Percentiles rank a stretch among this genome's conserved stretches.
These are phyloP conservation scores for Sordariomycetes sp. DNA, from an alignment of 2,329 filamentous ascomycete genomes.

Conservation along the genomic window DNA sequence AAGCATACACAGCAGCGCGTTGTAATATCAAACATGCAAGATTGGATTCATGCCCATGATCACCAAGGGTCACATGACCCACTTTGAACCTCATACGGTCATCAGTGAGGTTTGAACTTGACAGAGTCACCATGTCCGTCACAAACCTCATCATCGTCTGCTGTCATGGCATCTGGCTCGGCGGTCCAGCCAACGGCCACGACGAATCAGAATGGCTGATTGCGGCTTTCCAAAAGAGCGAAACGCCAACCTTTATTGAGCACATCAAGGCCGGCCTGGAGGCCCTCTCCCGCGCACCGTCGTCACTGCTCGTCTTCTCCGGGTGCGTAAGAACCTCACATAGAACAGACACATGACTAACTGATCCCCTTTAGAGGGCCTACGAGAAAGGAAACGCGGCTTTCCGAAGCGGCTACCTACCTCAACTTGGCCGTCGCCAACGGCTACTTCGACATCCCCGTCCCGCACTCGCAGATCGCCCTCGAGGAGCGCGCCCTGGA, in stretches of 20 bases:
- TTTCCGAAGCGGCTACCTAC: conserved; percentile 58
- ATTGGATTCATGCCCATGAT: not conserved
- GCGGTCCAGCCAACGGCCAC: conserved; percentile 40
- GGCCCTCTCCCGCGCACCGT: conserved; percentile 32
- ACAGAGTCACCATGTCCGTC: conserved; percentile 17
- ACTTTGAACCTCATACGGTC: no score
- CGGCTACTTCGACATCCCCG: conserved; percentile 29
- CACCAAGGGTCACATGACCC: not conserved
- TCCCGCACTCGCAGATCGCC: conserved; percentile 26
- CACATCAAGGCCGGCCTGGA: conserved; percentile 61
- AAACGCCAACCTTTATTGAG: conserved; percentile 69
- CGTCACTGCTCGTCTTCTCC: conserved; percentile 58
- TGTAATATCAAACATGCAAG: not conserved
- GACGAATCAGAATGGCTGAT: conserved; percentile 62
- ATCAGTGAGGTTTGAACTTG: no score
- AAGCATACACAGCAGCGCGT: no score
- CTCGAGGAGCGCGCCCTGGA: conserved; percentile 70
- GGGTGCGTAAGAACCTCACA: conserved; percentile 42
- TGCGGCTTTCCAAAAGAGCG: conserved; percentile 66
- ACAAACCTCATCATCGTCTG: conserved; percentile 67
- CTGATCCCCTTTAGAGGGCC: conserved; percentile 39
- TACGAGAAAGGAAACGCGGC: conserved; percentile 45
- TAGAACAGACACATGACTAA: not conserved
- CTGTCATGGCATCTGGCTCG: conserved; percentile 73
- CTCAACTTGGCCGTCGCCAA: conserved; percentile 39